Evolutionary conservation across 2,329 filamentous ascomycete genomes (phyloP).

Genomic region (Ophiostoma sp.): DNA sequence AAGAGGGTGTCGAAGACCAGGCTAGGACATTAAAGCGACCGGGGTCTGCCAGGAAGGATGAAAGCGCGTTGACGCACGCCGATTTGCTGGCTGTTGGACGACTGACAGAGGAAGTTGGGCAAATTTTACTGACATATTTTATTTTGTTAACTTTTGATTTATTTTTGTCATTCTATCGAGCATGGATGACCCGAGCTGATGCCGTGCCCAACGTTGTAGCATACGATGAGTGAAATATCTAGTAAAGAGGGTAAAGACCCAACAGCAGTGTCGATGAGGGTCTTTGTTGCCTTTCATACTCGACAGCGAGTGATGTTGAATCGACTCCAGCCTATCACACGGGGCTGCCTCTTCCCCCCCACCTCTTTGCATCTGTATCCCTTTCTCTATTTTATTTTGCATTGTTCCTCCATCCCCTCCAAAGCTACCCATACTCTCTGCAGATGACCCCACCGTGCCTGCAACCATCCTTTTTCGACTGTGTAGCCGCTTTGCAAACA

Average conservation of each 20-base stretch:
- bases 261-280: neutral
- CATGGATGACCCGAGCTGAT: neutral
- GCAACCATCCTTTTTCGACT: neutral
- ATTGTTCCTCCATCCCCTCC: neutral
- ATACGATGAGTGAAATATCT: too few species aligned
- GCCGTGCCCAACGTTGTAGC: neutral
- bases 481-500: neutral
- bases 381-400: neutral
- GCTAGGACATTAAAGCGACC: neutral
- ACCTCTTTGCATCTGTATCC: neutral
- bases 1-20: neutral
- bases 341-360: neutral
- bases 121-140: neutral
- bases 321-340: neutral
- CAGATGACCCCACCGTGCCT: neutral
- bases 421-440: neutral
- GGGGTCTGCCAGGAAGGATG: neutral
- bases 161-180: neutral
- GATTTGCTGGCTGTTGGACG: neutral
- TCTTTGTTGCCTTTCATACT: neutral
- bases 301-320: neutral
- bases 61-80: neutral
- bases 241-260: too few species aligned
- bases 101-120: neutral
- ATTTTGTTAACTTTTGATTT: neutral